Base-by-base conservation (phyloP, 2,329 filamentous ascomycete genomes). In the Epichloe festucae region DNA sequence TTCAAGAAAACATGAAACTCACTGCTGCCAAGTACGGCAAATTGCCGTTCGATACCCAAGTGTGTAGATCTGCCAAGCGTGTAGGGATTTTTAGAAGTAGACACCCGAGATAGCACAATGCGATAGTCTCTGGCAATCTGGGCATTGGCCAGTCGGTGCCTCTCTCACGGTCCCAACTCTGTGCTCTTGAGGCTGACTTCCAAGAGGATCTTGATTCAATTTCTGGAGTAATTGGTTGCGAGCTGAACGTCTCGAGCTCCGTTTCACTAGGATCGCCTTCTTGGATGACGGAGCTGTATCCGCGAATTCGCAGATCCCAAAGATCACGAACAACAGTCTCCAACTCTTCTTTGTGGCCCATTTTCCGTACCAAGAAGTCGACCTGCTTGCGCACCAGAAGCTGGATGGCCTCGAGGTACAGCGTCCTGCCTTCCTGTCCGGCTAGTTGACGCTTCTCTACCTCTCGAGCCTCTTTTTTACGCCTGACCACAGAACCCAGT, bases 381-480 rank as follows among this genome's bases (percentile, higher is more conserved):
- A 88, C 70, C 70, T 97, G 91, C 62, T 85, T 87, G 64, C 89
- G 82, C 31, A 98, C 71, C 46, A 97, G 77, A 35, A 95, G 73
- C 67, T 97, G 91, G 53, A 94, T 78, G 56, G 81, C 85, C 63
- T 95, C 85, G 38, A 97, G 73, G 64, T 87, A 96, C 23, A 96
- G 77, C 56, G 85, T 80, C 56, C 82, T 80, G 14, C 85, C 91
- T 50, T 80, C 76, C 46, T 78, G 73, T 42, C 90, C 90, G 5
- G 66, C 66, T 48, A 87, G 72, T 61, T 83, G 76, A 53, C 72
- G 71, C 46, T 72, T 73, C 46, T 75, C 69, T 46, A 73, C 78
- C 60, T 78, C 72, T 49, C 72, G 72, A 23, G 69, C 65, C 60
- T 80, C 78, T 56, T 78, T 83, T 64, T 81, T 78, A 55, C 75